These are phyloP conservation scores for Corymbia maculata DNA, from an alignment of 345 rosid genomes.

Conservation along the genomic window DNA sequence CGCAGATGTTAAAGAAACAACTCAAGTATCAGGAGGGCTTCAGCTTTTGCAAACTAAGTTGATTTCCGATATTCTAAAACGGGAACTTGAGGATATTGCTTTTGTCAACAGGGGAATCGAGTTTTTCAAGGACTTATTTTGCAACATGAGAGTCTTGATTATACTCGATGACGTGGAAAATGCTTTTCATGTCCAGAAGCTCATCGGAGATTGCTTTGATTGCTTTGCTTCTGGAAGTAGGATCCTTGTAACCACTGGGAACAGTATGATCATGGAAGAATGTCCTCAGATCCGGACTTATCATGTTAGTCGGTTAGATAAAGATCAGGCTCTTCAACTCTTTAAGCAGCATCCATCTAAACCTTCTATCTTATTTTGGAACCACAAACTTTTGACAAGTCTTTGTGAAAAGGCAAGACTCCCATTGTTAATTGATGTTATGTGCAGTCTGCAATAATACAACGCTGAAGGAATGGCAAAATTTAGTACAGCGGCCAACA, in stretches of 20 bases:
- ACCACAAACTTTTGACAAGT: too few species aligned
- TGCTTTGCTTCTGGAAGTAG: constrained; percentile 9
- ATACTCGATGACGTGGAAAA: constrained; percentile 12
- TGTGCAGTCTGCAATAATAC: background rate
- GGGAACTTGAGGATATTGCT: background rate
- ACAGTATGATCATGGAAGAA: background rate
- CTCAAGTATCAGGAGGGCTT: background rate
- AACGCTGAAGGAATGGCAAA: background rate
- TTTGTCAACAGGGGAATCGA: background rate
- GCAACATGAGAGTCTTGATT: background rate
- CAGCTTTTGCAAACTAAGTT: background rate
- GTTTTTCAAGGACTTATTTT: background rate
- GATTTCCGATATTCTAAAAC: background rate
- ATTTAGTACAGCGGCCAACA: background rate
- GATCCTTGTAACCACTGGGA: constrained; percentile 5
- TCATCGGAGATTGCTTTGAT: background rate
- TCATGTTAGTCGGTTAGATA: background rate
- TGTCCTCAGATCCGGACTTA: background rate
- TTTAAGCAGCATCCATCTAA: background rate
- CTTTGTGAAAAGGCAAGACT: background rate
- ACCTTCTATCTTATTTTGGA: background rate
- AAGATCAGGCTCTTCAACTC: background rate
- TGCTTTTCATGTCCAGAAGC: background rate
- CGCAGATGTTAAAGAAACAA: constrained; percentile 12
- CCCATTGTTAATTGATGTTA: background rate